These are phyloP conservation scores for Gracilariopsis chorda DNA, from an alignment of 23 red algal genomes.

Conservation along the genomic window DNA sequence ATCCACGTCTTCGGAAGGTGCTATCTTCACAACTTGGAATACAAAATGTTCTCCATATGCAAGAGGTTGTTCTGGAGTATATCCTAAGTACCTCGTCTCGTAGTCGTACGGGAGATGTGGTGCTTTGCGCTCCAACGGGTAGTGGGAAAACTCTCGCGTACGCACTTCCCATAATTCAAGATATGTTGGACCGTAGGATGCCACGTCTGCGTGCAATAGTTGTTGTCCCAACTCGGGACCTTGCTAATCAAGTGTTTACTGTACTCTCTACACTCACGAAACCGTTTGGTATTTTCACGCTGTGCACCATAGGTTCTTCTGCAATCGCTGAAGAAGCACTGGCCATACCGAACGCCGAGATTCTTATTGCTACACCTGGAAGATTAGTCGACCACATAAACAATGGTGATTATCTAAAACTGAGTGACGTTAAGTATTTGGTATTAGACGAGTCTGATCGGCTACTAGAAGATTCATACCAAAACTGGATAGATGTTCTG, in stretches of 20 bases:
- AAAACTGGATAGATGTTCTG: conserved; percentile 59
- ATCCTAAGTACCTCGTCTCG: conserved; percentile 3
- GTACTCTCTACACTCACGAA: conserved; percentile 47
- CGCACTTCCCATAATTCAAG: conserved; percentile 76
- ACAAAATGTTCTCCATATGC: conserved; percentile 41
- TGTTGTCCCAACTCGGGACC: conserved; percentile 85
- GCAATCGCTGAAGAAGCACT: conserved; percentile 26
- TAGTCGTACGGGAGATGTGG: conserved; percentile 44
- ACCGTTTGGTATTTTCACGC: neutral
- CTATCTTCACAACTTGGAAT: neutral
- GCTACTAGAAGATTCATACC: conserved; percentile 70
- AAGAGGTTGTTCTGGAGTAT: conserved; percentile 14
- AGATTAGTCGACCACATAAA: conserved; percentile 80
- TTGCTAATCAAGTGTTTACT: conserved; percentile 62
- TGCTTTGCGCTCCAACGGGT: conserved; percentile 92
- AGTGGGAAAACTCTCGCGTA: conserved; percentile 97
- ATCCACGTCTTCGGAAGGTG: neutral
- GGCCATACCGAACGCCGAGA: conserved; percentile 8
- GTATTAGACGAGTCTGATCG: conserved; percentile 97
- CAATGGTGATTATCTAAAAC: conserved; percentile 15
- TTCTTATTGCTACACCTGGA: conserved; percentile 87
- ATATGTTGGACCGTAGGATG: neutral
- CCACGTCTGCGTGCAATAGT: conserved; percentile 73
- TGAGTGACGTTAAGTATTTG: conserved; percentile 67
- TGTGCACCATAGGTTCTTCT: conserved; percentile 4